A percentile compares a stretch with the other conserved stretches of the same genome.
These are phyloP conservation scores for Fomitopsis palustris DNA, from an alignment of 1,284 basidiomycete genomes.

Conservation along the genomic window DNA sequence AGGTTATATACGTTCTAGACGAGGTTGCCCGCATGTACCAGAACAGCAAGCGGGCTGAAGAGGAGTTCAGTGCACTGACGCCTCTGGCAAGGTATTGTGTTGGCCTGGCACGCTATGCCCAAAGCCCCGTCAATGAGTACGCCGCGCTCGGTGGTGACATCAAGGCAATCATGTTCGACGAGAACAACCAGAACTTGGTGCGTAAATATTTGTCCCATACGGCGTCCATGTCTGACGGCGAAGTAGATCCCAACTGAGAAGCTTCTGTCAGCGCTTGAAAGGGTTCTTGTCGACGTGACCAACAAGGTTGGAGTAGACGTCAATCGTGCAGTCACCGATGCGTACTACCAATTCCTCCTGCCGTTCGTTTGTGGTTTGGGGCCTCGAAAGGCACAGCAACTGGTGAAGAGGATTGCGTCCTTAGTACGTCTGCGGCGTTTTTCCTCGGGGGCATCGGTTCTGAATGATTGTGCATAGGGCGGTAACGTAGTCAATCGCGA, in stretches of 20 bases:
- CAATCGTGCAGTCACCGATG: slow-evolving; percentile 85
- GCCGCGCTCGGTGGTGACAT: slow-evolving; percentile 85
- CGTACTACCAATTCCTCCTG: slow-evolving; percentile 85
- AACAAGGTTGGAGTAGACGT: slow-evolving; percentile 96
- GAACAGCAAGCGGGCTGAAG: slow-evolving; percentile 81
- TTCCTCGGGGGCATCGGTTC: no score
- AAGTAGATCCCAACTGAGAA: slow-evolving; percentile 82
- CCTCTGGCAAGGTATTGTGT: slow-evolving; percentile 91
- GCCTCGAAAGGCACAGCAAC: slow-evolving; percentile 87
- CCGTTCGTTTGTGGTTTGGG: slow-evolving; percentile 94
- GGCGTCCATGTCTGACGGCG: slow-evolving; percentile 12
- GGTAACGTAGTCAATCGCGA: slow-evolving; percentile 83
- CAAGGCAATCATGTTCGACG: slow-evolving; percentile 75
- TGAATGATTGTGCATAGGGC: slow-evolving; percentile 49
- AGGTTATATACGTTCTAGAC: slow-evolving; percentile 85
- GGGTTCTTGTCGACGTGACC: slow-evolving; percentile 84
- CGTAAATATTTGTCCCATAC: slow-evolving; percentile 28
- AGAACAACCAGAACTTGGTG: slow-evolving; percentile 86
- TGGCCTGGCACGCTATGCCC: slow-evolving; percentile 89
- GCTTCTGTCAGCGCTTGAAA: slow-evolving; percentile 79
- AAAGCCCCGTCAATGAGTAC: slow-evolving; percentile 94
- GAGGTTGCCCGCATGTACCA: slow-evolving; percentile 95
- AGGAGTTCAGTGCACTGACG: slow-evolving; percentile 83
- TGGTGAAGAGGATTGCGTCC: slow-evolving; percentile 79
- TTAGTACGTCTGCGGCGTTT: slow-evolving; percentile 56